These are phyloP conservation scores for Porcisia deanei DNA, from an alignment of 208 protist genomes.

Conservation along the genomic window DNA sequence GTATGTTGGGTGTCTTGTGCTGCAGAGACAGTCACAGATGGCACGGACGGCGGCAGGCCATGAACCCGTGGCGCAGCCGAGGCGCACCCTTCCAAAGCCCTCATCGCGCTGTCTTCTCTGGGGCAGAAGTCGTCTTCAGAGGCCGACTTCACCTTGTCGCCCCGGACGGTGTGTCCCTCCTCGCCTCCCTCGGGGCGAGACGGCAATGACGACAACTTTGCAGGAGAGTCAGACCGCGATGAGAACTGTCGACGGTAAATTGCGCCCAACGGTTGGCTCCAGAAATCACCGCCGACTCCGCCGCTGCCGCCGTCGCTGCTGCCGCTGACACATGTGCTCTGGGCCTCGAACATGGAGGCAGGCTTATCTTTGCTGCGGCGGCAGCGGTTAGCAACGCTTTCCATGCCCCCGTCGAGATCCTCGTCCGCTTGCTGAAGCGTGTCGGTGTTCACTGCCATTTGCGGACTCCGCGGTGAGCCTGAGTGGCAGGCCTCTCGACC, in stretches of 20 bases:
- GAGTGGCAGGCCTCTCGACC: not conserved
- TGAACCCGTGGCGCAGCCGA: not conserved
- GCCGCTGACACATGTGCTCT: not conserved
- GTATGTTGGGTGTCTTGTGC: not conserved
- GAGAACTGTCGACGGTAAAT: conserved; percentile 4
- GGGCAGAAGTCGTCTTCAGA: not conserved
- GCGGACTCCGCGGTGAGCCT: not conserved
- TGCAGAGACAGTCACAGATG: not conserved
- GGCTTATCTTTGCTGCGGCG: not conserved
- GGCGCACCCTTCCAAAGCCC: not conserved
- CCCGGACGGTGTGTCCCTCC: not conserved
- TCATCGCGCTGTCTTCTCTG: not conserved
- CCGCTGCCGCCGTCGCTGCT: not conserved
- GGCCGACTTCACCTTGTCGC: too few relatives aligned
- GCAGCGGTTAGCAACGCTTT: not conserved
- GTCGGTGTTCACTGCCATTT: not conserved
- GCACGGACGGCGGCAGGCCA: conserved; percentile 1
- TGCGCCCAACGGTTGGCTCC: not conserved
- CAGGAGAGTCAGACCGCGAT: not conserved
- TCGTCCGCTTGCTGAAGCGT: not conserved
- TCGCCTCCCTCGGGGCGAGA: not conserved
- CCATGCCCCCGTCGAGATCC: not conserved
- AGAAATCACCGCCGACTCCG: not conserved
- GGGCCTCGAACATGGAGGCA: not conserved
- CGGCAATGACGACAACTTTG: not conserved